Conservation (phyloP, 1,284 basidiomycete species). For the Ganoderma resinaceum region DNA sequence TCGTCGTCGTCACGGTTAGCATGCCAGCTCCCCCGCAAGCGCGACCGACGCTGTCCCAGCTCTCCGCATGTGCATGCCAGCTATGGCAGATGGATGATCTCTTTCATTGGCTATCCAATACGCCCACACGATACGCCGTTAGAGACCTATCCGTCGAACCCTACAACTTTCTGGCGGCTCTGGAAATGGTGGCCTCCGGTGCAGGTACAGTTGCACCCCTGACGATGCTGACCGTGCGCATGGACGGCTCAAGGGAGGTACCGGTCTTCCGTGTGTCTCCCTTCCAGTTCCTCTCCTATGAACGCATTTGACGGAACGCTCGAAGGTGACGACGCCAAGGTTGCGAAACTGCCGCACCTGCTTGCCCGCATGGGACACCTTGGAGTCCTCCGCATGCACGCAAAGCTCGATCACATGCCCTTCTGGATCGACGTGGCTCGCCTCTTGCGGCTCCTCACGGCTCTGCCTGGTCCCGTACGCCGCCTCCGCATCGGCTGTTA, state of each 20-base stretch:
- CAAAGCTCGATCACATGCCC: background rate
- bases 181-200: background rate
- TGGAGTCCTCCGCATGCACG: background rate
- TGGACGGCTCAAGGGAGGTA: background rate
- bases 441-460: background rate
- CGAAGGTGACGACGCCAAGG: background rate
- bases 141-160: background rate
- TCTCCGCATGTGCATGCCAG: background rate
- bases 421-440: background rate
- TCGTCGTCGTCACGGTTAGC: background rate
- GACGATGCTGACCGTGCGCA: background rate
- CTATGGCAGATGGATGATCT: background rate
- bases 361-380: background rate
- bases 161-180: background rate
- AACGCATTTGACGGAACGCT: background rate
- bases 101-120: background rate
- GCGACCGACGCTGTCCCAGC: background rate
- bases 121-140: background rate
- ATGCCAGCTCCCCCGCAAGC: background rate
- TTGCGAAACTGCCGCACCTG: background rate
- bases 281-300: background rate
- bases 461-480: background rate
- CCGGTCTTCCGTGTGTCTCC: background rate
- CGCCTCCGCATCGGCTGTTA: background rate
- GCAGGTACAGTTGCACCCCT: too few relatives aligned